Evolutionary conservation across 140 eudicot genomes (phyloP).

Genomic region (Erigeron philadelphicus): DNA sequence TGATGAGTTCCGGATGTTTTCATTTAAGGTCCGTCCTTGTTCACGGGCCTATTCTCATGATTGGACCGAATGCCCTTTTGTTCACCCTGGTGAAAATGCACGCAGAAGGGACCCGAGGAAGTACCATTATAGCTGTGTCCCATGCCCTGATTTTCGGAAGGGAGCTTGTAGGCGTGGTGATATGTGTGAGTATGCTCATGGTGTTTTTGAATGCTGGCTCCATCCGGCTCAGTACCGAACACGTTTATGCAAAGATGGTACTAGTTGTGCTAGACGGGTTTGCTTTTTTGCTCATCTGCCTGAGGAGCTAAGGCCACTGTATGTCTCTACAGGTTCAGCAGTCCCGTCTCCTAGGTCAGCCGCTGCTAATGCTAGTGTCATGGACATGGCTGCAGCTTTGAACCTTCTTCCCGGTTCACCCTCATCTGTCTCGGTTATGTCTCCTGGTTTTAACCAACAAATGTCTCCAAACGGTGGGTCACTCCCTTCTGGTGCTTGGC

Average conservation of each 20-base stretch:
- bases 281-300: slow-evolving; percentile 84
- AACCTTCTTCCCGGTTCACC: slow-evolving; percentile 86
- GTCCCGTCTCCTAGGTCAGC: slow-evolving; percentile 80
- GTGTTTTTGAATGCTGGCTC: slow-evolving; percentile 93
- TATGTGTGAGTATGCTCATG: slow-evolving; percentile 96
- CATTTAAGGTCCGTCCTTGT: slow-evolving; percentile 88
- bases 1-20: slow-evolving; percentile 92
- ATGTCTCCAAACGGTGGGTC: slow-evolving; percentile 70
- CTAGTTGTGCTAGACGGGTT: slow-evolving; percentile 71
- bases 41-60: slow-evolving; percentile 95
- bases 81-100: slow-evolving; percentile 94
- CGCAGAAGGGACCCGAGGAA: slow-evolving; percentile 87
- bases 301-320: slow-evolving; percentile 85
- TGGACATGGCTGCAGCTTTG: slow-evolving; percentile 95
- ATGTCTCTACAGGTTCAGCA: slow-evolving; percentile 82
- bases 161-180: slow-evolving; percentile 93
- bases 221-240: slow-evolving; percentile 96
- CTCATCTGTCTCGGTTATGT: slow-evolving; percentile 52
- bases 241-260: slow-evolving; percentile 80
- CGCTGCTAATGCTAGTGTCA: slow-evolving; percentile 53
- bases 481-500: slow-evolving; percentile 59
- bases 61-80: slow-evolving; percentile 98
- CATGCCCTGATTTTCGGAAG: slow-evolving; percentile 87
- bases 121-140: slow-evolving; percentile 91
- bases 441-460: slow-evolving; percentile 56